Evolutionary conservation across 768 basidiomycete genomes (phyloP).

Genomic region (Kockovaella imperatae): DNA sequence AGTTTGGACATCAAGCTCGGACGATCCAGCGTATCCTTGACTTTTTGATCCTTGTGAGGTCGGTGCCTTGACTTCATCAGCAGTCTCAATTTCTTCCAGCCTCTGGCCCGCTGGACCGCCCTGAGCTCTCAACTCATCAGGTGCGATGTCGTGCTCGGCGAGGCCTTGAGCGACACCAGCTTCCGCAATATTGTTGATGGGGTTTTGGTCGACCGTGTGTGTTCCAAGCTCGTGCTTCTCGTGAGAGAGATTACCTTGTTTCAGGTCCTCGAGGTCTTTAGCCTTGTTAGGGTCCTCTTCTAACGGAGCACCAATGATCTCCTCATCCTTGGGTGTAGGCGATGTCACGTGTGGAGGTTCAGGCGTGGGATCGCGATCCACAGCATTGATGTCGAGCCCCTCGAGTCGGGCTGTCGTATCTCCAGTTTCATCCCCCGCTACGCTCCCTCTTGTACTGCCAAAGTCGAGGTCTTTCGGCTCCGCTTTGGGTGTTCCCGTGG

Average conservation of each 20-base stretch:
- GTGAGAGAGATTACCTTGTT: constrained; percentile 10
- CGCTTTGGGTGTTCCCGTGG: constrained; percentile 30
- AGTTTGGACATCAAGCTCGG: not conserved
- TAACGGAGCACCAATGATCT: not conserved
- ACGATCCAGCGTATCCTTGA: not conserved
- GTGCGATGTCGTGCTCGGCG: constrained; percentile 13
- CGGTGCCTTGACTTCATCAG: constrained; percentile 14
- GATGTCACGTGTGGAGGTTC: constrained; percentile 9
- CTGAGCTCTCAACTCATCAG: constrained; percentile 18
- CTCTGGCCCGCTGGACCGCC: constrained; percentile 20
- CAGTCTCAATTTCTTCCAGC: constrained; percentile 16
- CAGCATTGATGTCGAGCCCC: constrained; percentile 1
- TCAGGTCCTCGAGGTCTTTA: constrained; percentile 20
- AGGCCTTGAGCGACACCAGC: constrained; percentile 12
- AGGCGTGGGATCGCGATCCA: constrained; percentile 11
- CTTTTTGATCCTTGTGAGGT: constrained; percentile 2
- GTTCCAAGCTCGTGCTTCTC: not conserved
- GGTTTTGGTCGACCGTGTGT: not conserved
- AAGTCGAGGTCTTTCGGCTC: constrained; percentile 21
- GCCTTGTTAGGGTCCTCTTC: constrained; percentile 20
- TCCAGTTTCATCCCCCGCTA: constrained; percentile 14
- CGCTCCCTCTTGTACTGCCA: constrained; percentile 18
- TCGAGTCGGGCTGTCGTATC: constrained; percentile 8
- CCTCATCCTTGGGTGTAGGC: not conserved
- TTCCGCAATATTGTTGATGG: constrained; percentile 9